A percentile compares a stretch with the other conserved stretches of the same genome.
Evolutionary conservation across 2,329 filamentous ascomycete species (phyloP).

Genomic region (Colletotrichum endophyticum): DNA sequence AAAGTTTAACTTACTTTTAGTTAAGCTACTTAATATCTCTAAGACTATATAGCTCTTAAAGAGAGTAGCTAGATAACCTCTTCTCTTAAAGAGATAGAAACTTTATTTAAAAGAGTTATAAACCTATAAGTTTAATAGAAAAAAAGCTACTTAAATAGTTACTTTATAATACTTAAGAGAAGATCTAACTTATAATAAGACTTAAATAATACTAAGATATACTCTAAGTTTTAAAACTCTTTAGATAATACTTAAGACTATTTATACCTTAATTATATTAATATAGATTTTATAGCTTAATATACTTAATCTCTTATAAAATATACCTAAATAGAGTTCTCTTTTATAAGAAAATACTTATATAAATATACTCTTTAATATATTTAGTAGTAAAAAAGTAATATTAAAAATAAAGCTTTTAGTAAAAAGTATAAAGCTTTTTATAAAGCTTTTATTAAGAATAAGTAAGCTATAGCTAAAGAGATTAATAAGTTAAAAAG

Average conservation of each 20-base stretch:
- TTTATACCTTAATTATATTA: background rate
- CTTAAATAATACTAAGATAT: background rate
- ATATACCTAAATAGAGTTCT: too few species aligned
- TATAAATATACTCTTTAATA: background rate
- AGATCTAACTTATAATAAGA: background rate
- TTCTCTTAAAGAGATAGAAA: too few species aligned
- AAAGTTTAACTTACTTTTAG: background rate
- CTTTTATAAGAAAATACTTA: background rate
- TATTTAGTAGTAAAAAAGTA: background rate
- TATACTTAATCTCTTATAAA: background rate
- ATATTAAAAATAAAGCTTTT: background rate
- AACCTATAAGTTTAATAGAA: background rate
- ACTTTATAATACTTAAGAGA: background rate
- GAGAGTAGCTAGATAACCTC: accelerated
- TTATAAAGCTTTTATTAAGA: background rate
- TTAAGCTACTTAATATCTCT: too few species aligned
- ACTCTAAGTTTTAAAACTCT: background rate
- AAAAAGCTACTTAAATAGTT: background rate
- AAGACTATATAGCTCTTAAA: too few species aligned
- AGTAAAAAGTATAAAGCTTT: background rate
- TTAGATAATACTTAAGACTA: background rate
- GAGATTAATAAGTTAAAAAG: accelerated
- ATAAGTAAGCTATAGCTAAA: background rate
- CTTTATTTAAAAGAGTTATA: background rate
- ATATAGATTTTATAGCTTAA: background rate